A percentile compares a stretch with the other conserved stretches of the same genome.
phyloP scores from a whole-genome alignment of 2,329 filamentous ascomycete genomes.

The Trichoderma oligosporum region DNA sequence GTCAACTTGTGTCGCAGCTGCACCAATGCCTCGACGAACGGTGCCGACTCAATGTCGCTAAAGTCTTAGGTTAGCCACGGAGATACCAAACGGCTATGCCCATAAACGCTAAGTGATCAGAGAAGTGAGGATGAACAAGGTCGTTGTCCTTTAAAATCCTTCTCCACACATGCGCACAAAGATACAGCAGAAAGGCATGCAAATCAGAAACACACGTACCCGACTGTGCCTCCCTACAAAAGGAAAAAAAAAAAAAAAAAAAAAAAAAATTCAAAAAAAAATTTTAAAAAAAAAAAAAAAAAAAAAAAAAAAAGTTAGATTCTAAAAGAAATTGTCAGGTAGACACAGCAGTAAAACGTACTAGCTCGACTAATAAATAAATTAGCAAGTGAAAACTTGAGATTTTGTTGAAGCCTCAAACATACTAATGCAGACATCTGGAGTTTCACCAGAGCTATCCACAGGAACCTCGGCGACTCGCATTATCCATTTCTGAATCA shows the following conservation, averaged over 20 bases:
- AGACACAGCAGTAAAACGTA: slow-evolving; percentile 25
- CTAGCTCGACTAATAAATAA: slow-evolving; percentile 33
- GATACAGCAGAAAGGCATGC: neutral
- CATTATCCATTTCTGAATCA: slow-evolving; percentile 89
- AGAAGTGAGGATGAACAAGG: too few species aligned
- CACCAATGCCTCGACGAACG: slow-evolving; percentile 82
- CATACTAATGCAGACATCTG: slow-evolving; percentile 88
- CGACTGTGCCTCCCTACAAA: slow-evolving; percentile 58
- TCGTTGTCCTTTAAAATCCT: too few species aligned
- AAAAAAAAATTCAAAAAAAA: neutral
- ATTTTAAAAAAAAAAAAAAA: neutral
- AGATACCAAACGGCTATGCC: too few species aligned
- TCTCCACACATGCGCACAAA: neutral
- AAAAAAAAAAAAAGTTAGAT: neutral
- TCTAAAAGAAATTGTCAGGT: neutral
- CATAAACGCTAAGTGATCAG: neutral
- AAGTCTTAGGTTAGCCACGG: neutral
- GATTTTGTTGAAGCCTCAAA: slow-evolving; percentile 4
- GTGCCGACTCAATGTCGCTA: slow-evolving; percentile 78
- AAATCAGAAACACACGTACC: slow-evolving; percentile 22
- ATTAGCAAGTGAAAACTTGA: slow-evolving; percentile 19
- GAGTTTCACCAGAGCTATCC: slow-evolving; percentile 75
- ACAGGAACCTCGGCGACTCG: slow-evolving; percentile 80
- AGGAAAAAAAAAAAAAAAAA: slow-evolving; percentile 11
- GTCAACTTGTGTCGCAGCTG: slow-evolving; percentile 71